Evolutionary conservation across 23 red algal species (phyloP), one percentile per base, ranked within the genome.

Genomic region (Gracilaria gracilis): DNA sequence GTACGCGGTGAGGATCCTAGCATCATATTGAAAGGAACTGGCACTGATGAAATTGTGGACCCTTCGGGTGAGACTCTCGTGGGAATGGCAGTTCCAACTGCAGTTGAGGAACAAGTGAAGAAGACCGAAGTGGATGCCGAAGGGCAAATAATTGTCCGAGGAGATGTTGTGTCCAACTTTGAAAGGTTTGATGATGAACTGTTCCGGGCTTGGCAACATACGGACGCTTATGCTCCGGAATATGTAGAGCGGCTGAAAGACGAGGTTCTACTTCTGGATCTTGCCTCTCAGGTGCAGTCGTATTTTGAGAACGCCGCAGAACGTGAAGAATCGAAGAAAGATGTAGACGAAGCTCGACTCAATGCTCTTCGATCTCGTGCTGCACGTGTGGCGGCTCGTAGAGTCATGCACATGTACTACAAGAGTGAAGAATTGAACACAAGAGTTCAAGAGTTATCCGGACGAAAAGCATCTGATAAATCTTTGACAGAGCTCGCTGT

Each of bases 131-230:
- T 92, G 24, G 89, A 92, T 31, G 78, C 88, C 5, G 85, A 93
- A 59, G 94, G 92, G 0, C 84, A 86, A 38, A 94, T 94, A 25
- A 74, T 94, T 24, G 93, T 99, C 35, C 86, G 91, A 15, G 96
- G 96, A 61, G 97, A 99, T 81, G 65, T 99, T 24, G 97, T 95
- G 0, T 83, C 97, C 4, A 87, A 93, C 28, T 93, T 99, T 73
- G 97, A 96, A 62, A 92, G 93, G 4, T 83, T 99, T 66, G 93
- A 99, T 66, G 92, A 99, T 48, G 97, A 99, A 83, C 87, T 99
- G 11, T 91, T 88, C 64, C 82, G 91, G 6, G 97, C 97, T 8
- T 96, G 85, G 71, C 97, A 99, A 46, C 76, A 88, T 58, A 95
- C 88, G n/a, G 94, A 99, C 76, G 93, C 97, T 5, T 96, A 99